Evolutionary conservation across 257 asterid species (phyloP).

Genomic region (Jacaranda copaia): DNA sequence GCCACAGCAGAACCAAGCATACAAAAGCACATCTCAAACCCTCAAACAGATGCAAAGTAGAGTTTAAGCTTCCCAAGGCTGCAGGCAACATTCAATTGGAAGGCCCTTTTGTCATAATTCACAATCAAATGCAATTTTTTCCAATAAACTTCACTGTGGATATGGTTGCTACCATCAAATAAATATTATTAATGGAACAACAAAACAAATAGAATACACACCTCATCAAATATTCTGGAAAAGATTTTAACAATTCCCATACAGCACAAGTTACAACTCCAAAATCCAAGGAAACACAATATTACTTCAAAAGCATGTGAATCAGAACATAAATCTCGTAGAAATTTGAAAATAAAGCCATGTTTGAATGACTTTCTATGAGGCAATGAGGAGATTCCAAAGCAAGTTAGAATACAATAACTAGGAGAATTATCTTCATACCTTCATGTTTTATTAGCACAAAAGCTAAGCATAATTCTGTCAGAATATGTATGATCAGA

Average conservation of each 20-base stretch:
- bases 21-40: constrained; percentile 8
- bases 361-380: constrained; percentile 1
- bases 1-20: background rate
- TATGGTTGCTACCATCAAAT: constrained; percentile 5
- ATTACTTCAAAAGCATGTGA: constrained; percentile 18
- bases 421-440: constrained; percentile 13
- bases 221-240: background rate
- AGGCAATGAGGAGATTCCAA: constrained; percentile 13
- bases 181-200: background rate
- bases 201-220: constrained; percentile 19
- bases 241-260: constrained; percentile 15
- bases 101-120: constrained; percentile 10
- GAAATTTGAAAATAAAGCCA: constrained; percentile 9
- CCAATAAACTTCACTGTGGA: background rate
- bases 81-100: constrained; percentile 25
- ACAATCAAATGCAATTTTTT: constrained; percentile 3
- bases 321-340: constrained; percentile 26
- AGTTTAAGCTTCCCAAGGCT: constrained; percentile 20
- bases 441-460: constrained; percentile 5
- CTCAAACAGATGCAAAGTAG: constrained; percentile 17
- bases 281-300: constrained; percentile 18
- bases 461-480: constrained; percentile 20
- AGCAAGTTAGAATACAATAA: background rate
- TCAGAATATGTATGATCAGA: constrained; percentile 21
- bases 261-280: constrained; percentile 8